These are phyloP conservation scores for Fomes fomentarius DNA, from an alignment of 1,284 basidiomycete genomes.

Conservation along the genomic window DNA sequence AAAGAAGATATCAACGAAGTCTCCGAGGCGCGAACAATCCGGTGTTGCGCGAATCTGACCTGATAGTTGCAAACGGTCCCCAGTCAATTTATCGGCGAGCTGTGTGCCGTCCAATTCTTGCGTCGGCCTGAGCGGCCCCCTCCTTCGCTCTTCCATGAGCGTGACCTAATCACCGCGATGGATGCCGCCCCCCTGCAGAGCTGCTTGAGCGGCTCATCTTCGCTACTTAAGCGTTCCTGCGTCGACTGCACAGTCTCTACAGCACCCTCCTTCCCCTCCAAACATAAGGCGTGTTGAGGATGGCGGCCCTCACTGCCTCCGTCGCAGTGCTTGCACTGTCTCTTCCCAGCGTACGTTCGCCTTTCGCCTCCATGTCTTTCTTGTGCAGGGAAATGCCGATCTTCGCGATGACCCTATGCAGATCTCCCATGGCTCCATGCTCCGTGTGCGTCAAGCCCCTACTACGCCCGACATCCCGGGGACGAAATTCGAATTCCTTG, in stretches of 20 bases:
- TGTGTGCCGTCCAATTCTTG: constrained; percentile 6
- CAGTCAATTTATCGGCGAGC: constrained; percentile 6
- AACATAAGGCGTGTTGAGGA: constrained; percentile 16
- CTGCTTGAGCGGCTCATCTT: constrained; percentile 13
- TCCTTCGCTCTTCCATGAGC: constrained; percentile 8
- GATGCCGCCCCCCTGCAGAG: constrained; percentile 1
- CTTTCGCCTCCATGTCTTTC: neutral
- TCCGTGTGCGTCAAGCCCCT: constrained; percentile 20
- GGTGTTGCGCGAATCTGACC: neutral
- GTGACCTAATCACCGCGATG: constrained; percentile 15
- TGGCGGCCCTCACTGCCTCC: constrained; percentile 17
- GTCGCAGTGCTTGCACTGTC: constrained; percentile 24
- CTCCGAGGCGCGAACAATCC: neutral
- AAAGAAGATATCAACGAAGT: neutral
- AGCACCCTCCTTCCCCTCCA: constrained; percentile 12
- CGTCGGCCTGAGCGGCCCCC: neutral
- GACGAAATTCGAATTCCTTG: constrained; percentile 55
- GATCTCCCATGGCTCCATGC: constrained; percentile 19
- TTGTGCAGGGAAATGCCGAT: neutral
- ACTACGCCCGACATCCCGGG: constrained; percentile 42
- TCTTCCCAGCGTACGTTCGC: constrained; percentile 19
- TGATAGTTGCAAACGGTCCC: constrained; percentile 5
- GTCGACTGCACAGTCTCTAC: neutral
- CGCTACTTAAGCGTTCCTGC: constrained; percentile 16
- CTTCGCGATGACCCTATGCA: neutral